Percentiles rank a stretch among this genome's conserved stretches.
Conservation (phyloP, 345 rosid genomes). For the Brassica nigra region DNA sequence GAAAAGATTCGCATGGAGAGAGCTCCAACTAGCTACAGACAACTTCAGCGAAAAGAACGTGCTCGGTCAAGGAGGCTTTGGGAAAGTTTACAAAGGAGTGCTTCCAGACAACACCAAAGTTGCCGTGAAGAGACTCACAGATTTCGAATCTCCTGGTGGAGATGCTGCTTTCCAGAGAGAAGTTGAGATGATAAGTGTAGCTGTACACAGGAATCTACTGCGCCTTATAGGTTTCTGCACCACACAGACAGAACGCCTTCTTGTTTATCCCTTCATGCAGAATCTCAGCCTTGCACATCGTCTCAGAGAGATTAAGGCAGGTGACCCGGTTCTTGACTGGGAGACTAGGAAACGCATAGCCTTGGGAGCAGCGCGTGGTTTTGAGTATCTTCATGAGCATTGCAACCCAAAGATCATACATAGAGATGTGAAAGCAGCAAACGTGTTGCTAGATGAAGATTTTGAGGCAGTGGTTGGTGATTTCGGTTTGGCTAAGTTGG, state of each 20-base stretch:
- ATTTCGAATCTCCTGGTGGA: not conserved
- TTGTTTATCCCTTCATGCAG: not conserved
- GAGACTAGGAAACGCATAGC: not conserved
- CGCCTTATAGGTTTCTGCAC: not conserved
- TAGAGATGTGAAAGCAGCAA: constrained; percentile 98
- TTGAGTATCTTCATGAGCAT: not conserved
- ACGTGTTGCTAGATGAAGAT: constrained; percentile 86
- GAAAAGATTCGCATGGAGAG: not conserved
- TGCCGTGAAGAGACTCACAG: not conserved
- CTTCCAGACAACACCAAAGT: not conserved
- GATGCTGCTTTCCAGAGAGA: not conserved
- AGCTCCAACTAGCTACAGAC: not conserved
- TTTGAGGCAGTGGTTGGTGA: constrained; percentile 98
- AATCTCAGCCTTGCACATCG: not conserved
- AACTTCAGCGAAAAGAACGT: not conserved
- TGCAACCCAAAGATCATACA: constrained; percentile 49
- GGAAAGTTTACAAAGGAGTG: not conserved
- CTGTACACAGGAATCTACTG: not conserved
- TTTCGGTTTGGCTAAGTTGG: constrained; percentile 93
- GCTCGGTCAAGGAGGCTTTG: not conserved
- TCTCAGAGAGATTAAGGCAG: not conserved
- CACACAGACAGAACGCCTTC: not conserved
- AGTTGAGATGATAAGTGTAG: not conserved
- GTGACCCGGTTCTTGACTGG: not conserved
- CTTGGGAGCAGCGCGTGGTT: not conserved